Evolutionary conservation across 1,284 basidiomycete species (phyloP).

Genomic region (Heterobasidion irregulare): DNA sequence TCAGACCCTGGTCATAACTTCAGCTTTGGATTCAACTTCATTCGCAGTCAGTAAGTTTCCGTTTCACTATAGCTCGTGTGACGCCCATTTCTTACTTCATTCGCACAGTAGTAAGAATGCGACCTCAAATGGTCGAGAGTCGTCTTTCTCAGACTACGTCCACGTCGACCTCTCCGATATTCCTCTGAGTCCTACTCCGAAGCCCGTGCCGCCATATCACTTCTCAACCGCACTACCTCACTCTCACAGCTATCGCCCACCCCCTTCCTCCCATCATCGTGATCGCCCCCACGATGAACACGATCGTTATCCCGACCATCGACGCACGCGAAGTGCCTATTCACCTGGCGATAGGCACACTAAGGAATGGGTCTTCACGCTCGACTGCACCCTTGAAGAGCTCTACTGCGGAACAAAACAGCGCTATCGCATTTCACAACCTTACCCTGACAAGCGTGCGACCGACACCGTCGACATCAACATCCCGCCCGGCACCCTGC

Average conservation of each 20-base stretch:
- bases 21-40: not conserved
- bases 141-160: slow-evolving; percentile 2
- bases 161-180: not conserved
- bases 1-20: not conserved
- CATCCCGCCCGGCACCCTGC: slow-evolving; percentile 63
- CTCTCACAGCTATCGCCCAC: not conserved
- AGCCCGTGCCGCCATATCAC: not conserved
- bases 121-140: not conserved
- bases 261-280: not conserved
- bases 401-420: slow-evolving; percentile 78
- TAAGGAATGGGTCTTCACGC: slow-evolving; percentile 56
- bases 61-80: not conserved
- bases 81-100: not conserved
- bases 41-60: not conserved
- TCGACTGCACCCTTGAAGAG: slow-evolving; percentile 78
- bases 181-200: not conserved
- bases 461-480: slow-evolving; percentile 64
- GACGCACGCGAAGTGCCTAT: not conserved
- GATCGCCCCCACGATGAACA: not conserved
- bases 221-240: not conserved
- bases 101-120: not conserved
- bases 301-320: not conserved
- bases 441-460: not conserved
- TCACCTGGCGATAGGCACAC: not conserved
- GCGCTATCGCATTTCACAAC: slow-evolving; percentile 55